Base-by-base conservation (phyloP, 495 filamentous ascomycete species). In the Ramalina intermedia region DNA sequence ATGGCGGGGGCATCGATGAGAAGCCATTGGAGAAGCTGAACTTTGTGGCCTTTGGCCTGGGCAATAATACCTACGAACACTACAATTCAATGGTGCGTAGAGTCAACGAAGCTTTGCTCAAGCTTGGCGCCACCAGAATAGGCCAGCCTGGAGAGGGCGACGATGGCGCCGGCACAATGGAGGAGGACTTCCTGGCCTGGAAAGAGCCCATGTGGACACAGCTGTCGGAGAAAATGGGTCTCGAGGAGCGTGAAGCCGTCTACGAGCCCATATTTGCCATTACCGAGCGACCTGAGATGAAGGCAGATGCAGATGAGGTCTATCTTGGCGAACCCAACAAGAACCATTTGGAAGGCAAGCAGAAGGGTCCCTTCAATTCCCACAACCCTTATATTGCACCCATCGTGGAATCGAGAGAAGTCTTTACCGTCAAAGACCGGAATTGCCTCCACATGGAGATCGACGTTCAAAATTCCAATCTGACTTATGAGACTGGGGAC, bases 371-470 rank as follows among this genome's bases (percentile, higher is more conserved):
- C 21, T 96, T 81, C 77, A 95, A 94, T 58, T 81, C 87, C 26
- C 86, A 96, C 69, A 99, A 96, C 69, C 91, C 91, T 21, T 96
- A 85, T 66, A 89, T 96, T 58, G 93, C 91, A 20, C 90, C 93
- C 3, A 94, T 99, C 58, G 77, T 69, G 49, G 83, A 89, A 66
- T 99, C 91, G 14, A 72, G 72, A 51, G 91, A 99, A 70, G 58
- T 96, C 20, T 99, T 99, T 69, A 83, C 74, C 33, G 86, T 89
- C 58, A 90, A 90, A 64, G 85, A 84, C 55, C 76, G 91, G 36
- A 96, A 96, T 70, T 99, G 91, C 61, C 67, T 99, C 56, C 91
- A 99, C 63, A 83, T 96, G 81, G 91, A 99, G 66, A 81, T 99
- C 56, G 85, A 90, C 63, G 76, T 99, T 60, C 80, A 79, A 52